Evolutionary conservation across 768 basidiomycete genomes (phyloP), one percentile per base, ranked within the genome.

Genomic region (Sistotremastrum suecicum): DNA sequence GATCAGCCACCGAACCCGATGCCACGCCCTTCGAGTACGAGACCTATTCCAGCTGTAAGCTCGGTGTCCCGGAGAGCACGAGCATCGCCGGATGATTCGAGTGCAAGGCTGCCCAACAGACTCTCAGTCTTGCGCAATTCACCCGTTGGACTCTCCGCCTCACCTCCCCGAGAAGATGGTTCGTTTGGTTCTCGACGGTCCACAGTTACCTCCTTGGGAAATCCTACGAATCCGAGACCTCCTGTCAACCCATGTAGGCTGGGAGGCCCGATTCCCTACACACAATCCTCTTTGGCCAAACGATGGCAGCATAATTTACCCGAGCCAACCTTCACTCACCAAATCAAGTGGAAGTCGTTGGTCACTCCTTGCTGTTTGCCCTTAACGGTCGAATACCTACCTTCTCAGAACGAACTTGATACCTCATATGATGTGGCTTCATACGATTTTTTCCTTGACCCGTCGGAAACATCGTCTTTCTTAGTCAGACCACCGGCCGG

Each of bases 221-320:
- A 42, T 67, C 62, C 34, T 68, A 6, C 56, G 61, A 3, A 46
- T 42, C 57, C 63, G 44, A 60, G 62, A 32, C 54, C 63, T 11
- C 66, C 72, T 5, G 66, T 74, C 34, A 87, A 88, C 49, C 87
- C 87, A 0, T 81, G 78, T 0, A 76, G 75, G 39, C 78, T 78
- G 1, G 68, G 70, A 38, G 62, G 70, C 4, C 60, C 69, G 1
- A 67, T 82, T 7, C 71, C 81, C 0, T 74, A 79, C 47, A 65
- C 72, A 0, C 80, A 83, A 50, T 70, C 76, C 1, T 78, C 78
- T 7, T 75, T 90, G n/a, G 87, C 89, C 2, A 69, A 84, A 38
- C 68, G 91, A 12, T 97, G 92, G 91, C 80, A 92, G 52, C 88
- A 94, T 57, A 74, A 83, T 49, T 81, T 84, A 56, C 80, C 89